Evolutionary conservation across 768 basidiomycete genomes (phyloP).

Genomic region (Rhodosporidiobolus odoratus): DNA sequence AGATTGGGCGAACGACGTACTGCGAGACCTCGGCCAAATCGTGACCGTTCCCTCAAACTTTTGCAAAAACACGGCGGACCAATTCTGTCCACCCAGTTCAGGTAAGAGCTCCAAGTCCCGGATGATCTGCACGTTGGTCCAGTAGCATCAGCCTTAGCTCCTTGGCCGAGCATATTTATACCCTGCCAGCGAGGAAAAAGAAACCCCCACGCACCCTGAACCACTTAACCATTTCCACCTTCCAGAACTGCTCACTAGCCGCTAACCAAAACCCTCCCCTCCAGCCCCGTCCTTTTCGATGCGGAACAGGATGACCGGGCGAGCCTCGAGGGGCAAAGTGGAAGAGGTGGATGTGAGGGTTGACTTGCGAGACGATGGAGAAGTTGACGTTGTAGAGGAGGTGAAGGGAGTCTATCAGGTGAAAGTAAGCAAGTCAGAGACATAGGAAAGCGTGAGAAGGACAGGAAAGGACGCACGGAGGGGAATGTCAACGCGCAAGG

Average conservation of each 20-base stretch:
- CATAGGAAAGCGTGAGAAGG: not conserved
- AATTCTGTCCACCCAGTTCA: constrained; percentile 86
- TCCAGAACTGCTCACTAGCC: constrained; percentile 47
- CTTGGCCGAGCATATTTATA: too few relatives aligned
- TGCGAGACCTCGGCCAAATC: constrained; percentile 43
- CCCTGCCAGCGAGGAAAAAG: too few relatives aligned
- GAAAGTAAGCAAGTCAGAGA: too few relatives aligned
- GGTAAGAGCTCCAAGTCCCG: constrained; percentile 93
- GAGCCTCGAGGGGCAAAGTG: constrained; percentile 56
- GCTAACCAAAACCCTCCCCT: constrained; percentile 52
- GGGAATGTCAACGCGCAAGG: constrained; percentile 81
- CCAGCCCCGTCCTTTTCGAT: constrained; percentile 94
- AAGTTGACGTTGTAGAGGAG: constrained; percentile 66
- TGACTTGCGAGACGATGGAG: constrained; percentile 90
- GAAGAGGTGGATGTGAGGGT: constrained; percentile 48
- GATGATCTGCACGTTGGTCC: constrained; percentile 58
- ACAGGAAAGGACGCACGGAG: constrained; percentile 13
- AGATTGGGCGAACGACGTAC: constrained; percentile 12
- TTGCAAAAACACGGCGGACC: constrained; percentile 94
- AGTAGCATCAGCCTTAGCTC: too few relatives aligned
- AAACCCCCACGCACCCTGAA: constrained; percentile 8
- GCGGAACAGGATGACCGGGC: constrained; percentile 86
- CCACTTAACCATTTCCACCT: constrained; percentile 66
- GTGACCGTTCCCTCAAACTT: constrained; percentile 57
- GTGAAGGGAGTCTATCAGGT: constrained; percentile 43